A percentile compares a stretch with the other conserved stretches of the same genome.
Conservation (phyloP, 148 eudicot species). For the Heliamphora exappendiculata region DNA sequence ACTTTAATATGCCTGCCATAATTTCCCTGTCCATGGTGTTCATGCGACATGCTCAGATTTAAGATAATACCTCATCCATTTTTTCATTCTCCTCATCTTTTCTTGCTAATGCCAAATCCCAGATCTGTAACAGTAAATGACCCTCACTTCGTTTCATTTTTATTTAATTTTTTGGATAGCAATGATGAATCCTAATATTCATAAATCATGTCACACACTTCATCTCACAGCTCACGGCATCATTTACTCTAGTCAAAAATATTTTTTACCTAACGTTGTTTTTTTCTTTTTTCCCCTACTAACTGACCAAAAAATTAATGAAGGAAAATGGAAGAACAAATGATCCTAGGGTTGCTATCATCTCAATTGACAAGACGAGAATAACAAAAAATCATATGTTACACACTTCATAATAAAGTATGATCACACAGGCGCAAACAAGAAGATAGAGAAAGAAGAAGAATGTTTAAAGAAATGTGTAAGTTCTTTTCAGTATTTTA, state of each 20-base stretch:
- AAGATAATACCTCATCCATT: not conserved
- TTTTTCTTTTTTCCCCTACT: not conserved
- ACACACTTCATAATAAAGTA: no score
- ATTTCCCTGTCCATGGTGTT: not conserved
- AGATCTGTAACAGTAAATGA: not conserved
- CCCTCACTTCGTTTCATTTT: not conserved
- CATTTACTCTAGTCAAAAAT: not conserved
- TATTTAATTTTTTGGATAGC: not conserved
- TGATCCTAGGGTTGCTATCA: not conserved
- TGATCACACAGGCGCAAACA: no score
- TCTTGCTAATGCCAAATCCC: not conserved
- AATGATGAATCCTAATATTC: not conserved
- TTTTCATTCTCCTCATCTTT: conserved; percentile 6
- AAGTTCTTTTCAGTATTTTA: no score
- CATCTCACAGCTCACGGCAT: not conserved
- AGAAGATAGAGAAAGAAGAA: no score
- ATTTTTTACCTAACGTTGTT: not conserved
- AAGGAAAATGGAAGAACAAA: conserved; percentile 1
- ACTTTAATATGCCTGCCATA: not conserved
- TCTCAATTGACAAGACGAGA: not conserved
- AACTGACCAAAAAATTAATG: not conserved
- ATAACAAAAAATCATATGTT: no score
- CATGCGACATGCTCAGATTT: conserved; percentile 6
- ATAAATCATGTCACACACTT: not conserved
- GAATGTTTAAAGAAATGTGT: no score